Percentiles rank a stretch among this genome's conserved stretches.
These are phyloP conservation scores for Suhomyces chickasaworum DNA, from an alignment of 1,139 yeast species.

Conservation along the genomic window DNA sequence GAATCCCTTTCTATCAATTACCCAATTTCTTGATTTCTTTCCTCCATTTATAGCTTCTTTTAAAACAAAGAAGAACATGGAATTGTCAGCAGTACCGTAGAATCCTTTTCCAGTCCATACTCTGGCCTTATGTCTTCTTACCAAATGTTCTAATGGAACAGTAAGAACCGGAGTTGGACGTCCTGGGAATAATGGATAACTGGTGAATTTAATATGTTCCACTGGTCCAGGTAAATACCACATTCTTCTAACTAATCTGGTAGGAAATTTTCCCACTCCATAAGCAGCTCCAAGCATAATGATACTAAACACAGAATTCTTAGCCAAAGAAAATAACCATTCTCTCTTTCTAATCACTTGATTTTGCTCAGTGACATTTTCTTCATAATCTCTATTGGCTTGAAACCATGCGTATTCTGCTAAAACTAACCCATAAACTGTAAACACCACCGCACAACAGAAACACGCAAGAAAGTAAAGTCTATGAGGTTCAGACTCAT, in stretches of 20 bases:
- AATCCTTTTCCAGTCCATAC: conserved; percentile 87
- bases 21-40: conserved; percentile 58
- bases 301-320: conserved; percentile 39
- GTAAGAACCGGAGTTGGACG: conserved; percentile 75
- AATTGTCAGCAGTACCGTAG: conserved; percentile 78
- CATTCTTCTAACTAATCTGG: conserved; percentile 70
- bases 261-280: conserved; percentile 55
- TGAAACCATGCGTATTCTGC: conserved; percentile 60
- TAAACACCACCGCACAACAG: conserved; percentile 66
- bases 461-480: conserved; percentile 71
- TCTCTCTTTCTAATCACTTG: conserved; percentile 40
- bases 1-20: conserved; percentile 76
- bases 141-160: conserved; percentile 57
- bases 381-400: conserved; percentile 58
- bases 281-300: conserved; percentile 47
- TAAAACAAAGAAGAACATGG: conserved; percentile 72
- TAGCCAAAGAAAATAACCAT: conserved; percentile 35
- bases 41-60: conserved; percentile 51
- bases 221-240: conserved; percentile 69
- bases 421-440: conserved; percentile 65
- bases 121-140: conserved; percentile 61
- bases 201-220: conserved; percentile 61
- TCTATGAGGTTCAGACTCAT: conserved; percentile 83
- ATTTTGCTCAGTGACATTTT: conserved; percentile 52
- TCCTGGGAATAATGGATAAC: conserved; percentile 77